These are phyloP conservation scores for Boletus vermiculosoides DNA, from an alignment of 768 basidiomycete species.

Conservation along the genomic window DNA sequence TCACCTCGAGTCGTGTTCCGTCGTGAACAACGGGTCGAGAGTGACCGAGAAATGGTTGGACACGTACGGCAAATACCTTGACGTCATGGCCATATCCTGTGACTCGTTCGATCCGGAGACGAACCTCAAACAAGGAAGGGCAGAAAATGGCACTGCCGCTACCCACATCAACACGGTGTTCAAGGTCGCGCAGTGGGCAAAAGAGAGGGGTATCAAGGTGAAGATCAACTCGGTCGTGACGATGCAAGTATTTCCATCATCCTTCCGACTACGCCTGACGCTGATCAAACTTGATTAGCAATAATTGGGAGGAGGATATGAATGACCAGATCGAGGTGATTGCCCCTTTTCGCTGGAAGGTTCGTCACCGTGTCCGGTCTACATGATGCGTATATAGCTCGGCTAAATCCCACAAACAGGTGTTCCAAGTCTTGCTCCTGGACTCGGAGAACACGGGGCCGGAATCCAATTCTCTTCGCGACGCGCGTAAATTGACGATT, in stretches of 20 bases:
- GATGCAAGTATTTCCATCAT: conserved; percentile 12
- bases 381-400: not conserved
- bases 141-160: conserved; percentile 26
- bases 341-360: conserved; percentile 37
- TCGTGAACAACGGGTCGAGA: conserved; percentile 33
- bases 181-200: conserved; percentile 33
- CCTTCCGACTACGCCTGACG: not conserved
- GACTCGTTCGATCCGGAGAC: conserved; percentile 35
- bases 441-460: conserved; percentile 31
- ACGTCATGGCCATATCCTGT: conserved; percentile 39
- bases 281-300: conserved; percentile 13
- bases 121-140: conserved; percentile 30
- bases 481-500: conserved; percentile 28
- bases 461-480: conserved; percentile 26
- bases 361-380: not conserved
- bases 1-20: conserved; percentile 28
- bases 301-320: conserved; percentile 38
- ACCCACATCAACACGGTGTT: conserved; percentile 30
- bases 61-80: conserved; percentile 35
- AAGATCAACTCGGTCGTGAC: conserved; percentile 37
- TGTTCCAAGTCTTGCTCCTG: conserved; percentile 32
- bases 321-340: conserved; percentile 31
- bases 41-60: conserved; percentile 39
- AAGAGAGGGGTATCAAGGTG: conserved; percentile 29
- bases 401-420: conserved; percentile 12